These are phyloP conservation scores for Wickerhamiella brachini DNA, from an alignment of 805 yeast species.

Conservation along the genomic window DNA sequence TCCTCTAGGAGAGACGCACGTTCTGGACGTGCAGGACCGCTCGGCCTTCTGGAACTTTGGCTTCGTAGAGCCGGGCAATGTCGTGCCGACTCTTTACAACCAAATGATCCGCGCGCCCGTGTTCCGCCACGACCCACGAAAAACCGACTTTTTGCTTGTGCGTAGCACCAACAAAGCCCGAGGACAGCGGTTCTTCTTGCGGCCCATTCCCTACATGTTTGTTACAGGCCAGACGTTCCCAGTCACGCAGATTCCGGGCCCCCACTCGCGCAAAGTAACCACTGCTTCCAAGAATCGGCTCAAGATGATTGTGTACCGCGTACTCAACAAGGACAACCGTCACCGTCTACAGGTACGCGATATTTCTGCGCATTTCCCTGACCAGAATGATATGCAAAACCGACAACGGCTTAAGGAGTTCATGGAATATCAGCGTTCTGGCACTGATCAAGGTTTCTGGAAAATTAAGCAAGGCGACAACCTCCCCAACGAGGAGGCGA, in stretches of 20 bases:
- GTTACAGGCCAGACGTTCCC: constrained; percentile 90
- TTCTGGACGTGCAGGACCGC: constrained; percentile 87
- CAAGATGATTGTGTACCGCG: constrained; percentile 85
- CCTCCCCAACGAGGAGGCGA: constrained; percentile 62
- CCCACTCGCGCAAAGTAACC: constrained; percentile 91
- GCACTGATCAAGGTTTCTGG: constrained; percentile 93
- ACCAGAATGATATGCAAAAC: constrained; percentile 93
- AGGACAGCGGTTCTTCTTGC: constrained; percentile 53
- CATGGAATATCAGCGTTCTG: constrained; percentile 92
- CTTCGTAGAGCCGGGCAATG: constrained; percentile 83
- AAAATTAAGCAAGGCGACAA: constrained; percentile 56
- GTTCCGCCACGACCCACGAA: constrained; percentile 64
- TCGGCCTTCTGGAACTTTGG: constrained; percentile 99
- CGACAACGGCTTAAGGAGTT: constrained; percentile 91
- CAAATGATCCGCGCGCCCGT: constrained; percentile 87
- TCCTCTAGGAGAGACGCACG: constrained; percentile 87
- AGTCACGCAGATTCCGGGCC: constrained; percentile 91
- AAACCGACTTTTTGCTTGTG: constrained; percentile 71
- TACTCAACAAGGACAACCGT: constrained; percentile 59
- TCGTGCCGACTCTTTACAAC: constrained; percentile 87
- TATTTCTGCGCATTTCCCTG: constrained; percentile 86
- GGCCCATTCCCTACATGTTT: constrained; percentile 58
- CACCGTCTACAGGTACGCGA: constrained; percentile 74
- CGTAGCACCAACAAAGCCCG: constrained; percentile 60
- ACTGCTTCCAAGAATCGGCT: constrained; percentile 81